A percentile compares a stretch with the other conserved stretches of the same genome.
Conservation (phyloP, 345 rosid genomes). For the Camelina laxa region DNA sequence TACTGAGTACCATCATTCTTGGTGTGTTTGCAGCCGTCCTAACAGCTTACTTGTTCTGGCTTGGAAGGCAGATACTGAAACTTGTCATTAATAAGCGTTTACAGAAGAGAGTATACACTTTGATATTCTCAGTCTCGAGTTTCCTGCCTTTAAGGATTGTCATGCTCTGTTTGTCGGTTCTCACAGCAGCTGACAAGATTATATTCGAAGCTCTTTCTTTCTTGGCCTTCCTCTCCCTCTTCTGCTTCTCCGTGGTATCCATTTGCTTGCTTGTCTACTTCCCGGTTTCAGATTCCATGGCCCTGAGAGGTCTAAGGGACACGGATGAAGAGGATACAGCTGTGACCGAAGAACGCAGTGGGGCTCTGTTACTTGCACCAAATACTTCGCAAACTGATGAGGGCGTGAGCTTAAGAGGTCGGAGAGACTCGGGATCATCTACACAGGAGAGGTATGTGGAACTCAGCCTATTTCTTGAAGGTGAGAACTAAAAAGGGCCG, state of each 20-base stretch:
- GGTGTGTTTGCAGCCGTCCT: conserved; percentile 74
- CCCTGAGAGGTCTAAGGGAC: conserved; percentile 69
- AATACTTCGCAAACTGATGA: conserved; percentile 33
- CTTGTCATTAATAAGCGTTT: conserved; percentile 91
- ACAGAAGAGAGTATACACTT: conserved; percentile 83
- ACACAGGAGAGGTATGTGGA: conserved; percentile 50
- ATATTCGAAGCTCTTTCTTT: conserved; percentile 81
- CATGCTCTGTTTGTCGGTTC: conserved; percentile 80
- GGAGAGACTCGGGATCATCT: conserved; percentile 39
- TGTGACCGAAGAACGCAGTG: conserved; percentile 41
- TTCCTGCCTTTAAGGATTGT: conserved; percentile 87
- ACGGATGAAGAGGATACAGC: conserved; percentile 63
- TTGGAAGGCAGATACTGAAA: conserved; percentile 83
- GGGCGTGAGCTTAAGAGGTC: conserved; percentile 35
- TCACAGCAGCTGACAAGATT: conserved; percentile 67
- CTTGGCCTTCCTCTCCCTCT: conserved; percentile 76
- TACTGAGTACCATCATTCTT: conserved; percentile 80
- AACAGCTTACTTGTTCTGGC: conserved; percentile 84
- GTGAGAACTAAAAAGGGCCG: conserved; percentile 33
- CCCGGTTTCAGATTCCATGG: conserved; percentile 92
- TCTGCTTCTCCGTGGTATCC: conserved; percentile 74
- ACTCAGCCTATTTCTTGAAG: conserved; percentile 46
- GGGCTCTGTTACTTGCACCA: conserved; percentile 41
- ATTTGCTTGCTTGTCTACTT: conserved; percentile 84
- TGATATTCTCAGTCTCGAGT: conserved; percentile 80